Evolutionary conservation across 805 yeast genomes (phyloP).

Genomic region (Starmerella gropengiesseri): DNA sequence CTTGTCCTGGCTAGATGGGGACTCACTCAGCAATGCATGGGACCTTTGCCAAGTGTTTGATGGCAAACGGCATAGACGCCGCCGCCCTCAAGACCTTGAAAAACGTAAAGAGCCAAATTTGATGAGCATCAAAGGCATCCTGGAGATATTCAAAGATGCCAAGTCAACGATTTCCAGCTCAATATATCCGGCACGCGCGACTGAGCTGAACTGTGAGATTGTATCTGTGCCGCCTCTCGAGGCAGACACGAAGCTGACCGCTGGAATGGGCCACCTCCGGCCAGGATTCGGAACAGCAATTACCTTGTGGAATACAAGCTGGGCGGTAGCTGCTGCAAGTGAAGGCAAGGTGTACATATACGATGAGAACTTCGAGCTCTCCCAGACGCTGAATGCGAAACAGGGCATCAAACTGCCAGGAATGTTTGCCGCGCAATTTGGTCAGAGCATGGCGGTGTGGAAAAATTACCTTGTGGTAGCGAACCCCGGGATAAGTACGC

Average conservation of each 20-base stretch:
- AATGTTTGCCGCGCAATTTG: conserved; percentile 31
- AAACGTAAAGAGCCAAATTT: background rate
- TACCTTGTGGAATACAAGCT: conserved; percentile 12
- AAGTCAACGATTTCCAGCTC: background rate
- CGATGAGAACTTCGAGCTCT: conserved; percentile 7
- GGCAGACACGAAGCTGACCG: background rate
- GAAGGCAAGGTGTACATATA: conserved; percentile 18
- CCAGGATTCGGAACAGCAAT: conserved; percentile 17
- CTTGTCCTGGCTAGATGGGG: conserved; percentile 35
- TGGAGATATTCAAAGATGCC: conserved; percentile 2
- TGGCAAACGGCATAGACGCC: conserved; percentile 23
- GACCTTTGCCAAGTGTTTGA: conserved; percentile 29
- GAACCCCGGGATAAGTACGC: conserved; percentile 41
- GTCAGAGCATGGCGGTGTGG: conserved; percentile 32
- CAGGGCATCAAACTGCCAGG: conserved; percentile 14
- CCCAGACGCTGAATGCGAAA: conserved; percentile 4
- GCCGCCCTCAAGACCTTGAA: background rate
- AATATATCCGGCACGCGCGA: background rate
- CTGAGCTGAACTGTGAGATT: background rate
- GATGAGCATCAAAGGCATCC: background rate
- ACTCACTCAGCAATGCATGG: conserved; percentile 26
- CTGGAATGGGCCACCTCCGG: background rate
- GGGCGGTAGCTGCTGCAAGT: conserved; percentile 21
- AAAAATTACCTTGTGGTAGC: conserved; percentile 36
- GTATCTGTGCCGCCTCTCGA: conserved; percentile 2